Evolutionary conservation across 495 filamentous ascomycete species (phyloP), one percentile per base, ranked within the genome.

Genomic region (Penicillium antarcticum): DNA sequence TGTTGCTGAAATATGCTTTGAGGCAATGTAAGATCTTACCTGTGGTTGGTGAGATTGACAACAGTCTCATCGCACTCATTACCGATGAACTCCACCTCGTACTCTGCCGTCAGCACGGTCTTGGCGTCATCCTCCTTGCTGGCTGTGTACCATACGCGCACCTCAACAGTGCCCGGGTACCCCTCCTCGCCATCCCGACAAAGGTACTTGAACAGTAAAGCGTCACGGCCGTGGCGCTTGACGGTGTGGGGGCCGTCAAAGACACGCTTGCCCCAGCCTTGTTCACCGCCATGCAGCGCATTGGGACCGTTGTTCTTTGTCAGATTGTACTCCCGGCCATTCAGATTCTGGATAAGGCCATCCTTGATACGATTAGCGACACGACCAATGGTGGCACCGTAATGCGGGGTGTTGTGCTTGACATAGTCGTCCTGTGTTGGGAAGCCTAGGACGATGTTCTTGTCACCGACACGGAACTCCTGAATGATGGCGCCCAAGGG

Each of bases 41-140:
- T 94, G 72, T 97, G 92, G 72, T 97, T 97, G 24, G 92, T 97
- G 58, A 96, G 77, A 60, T 89, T 92, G 56, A 97, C 78, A 3
- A 85, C 87, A 0, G 92, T 97, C 78, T 97, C 92, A 18, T 89
- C 82, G 18, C 84, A 84, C 26, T 86, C 84, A 42, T 83, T 80
- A 2, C 82, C 86, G 2, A 91, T 79, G 38, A 97, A 73, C 63
- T 92, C 82, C 1, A 87, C 89, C 76, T 96, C 89, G 66, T 92
- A 97, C 68, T 97, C 92, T 11, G 90, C 86, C 19, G 84, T 83
- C 48, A 97, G 69, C 24, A 90, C 78, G 3, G 80, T 80, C 65
- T 85, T 70, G n/a, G 51, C 40, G 2, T 68, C 69, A 33, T 77
- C 72, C 66, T 92, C 85, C 59, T 85, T 87, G 14, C 81, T 81